These are phyloP conservation scores for Gremmenia infestans DNA, from an alignment of 2,329 filamentous ascomycete species.

Conservation along the genomic window DNA sequence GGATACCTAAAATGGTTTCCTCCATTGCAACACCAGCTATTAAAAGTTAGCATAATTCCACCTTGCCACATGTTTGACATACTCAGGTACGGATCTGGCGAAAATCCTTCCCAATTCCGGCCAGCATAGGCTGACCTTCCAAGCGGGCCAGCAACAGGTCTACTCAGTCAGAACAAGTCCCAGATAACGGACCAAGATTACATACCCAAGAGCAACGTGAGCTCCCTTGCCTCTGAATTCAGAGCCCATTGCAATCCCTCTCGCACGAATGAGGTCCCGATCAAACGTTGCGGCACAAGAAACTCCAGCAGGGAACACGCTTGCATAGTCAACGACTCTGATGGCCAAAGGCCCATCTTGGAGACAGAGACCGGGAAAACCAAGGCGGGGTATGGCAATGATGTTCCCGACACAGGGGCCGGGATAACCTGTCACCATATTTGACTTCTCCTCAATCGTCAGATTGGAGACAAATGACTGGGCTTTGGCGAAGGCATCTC, in stretches of 20 bases:
- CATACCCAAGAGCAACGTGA: constrained; percentile 58
- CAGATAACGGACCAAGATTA: neutral
- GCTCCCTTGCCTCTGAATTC: constrained; percentile 72
- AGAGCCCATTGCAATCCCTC: constrained; percentile 41
- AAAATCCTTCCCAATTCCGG: constrained; percentile 35
- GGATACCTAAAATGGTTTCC: constrained; percentile 54
- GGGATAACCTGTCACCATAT: constrained; percentile 18
- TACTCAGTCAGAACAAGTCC: neutral
- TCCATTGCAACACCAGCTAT: constrained; percentile 54
- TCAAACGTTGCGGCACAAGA: constrained; percentile 66
- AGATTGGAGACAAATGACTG: constrained; percentile 62
- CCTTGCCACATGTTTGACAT: neutral
- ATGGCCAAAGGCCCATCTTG: constrained; percentile 55
- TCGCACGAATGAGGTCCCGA: constrained; percentile 50
- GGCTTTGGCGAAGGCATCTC: constrained; percentile 63
- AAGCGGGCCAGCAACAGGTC: constrained; percentile 41
- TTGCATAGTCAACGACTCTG: constrained; percentile 65
- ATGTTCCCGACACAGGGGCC: constrained; percentile 24
- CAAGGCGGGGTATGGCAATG: constrained; percentile 19
- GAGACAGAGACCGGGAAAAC: constrained; percentile 25
- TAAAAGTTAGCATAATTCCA: neutral
- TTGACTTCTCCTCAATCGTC: constrained; percentile 71
- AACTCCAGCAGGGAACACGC: constrained; percentile 63
- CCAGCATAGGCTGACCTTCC: constrained; percentile 44
- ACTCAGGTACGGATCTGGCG: constrained; percentile 31